These are phyloP conservation scores for Trifolium repens DNA, from an alignment of 306 rosid species.

Conservation along the genomic window DNA sequence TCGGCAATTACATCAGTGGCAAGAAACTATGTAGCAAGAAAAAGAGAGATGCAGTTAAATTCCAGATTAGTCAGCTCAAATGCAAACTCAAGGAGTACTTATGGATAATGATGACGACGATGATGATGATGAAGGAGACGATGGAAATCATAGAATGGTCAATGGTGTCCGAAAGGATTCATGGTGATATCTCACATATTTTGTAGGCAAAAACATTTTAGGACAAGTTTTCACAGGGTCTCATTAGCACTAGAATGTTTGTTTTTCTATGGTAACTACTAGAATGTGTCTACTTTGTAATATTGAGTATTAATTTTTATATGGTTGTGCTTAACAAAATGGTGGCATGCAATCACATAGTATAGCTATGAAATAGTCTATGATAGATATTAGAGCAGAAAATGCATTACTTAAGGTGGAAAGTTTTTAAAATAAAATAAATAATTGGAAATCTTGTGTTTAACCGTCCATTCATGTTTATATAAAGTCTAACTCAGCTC, in stretches of 20 bases:
- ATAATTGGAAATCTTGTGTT: no score
- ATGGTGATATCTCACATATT: constrained; percentile 28
- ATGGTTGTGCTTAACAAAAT: no score
- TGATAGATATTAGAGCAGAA: not conserved
- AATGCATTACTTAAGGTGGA: not conserved
- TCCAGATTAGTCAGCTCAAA: constrained; percentile 39
- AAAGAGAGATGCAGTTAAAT: constrained; percentile 26
- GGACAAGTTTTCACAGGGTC: constrained; percentile 14
- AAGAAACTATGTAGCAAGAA: constrained; percentile 41
- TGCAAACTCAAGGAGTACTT: constrained; percentile 3
- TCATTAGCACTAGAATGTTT: not conserved
- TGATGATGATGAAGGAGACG: constrained; percentile 31
- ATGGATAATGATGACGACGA: constrained; percentile 10
- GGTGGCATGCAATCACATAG: not conserved
- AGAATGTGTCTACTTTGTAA: constrained; percentile 1
- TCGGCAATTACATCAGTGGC: constrained; percentile 38
- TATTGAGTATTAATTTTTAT: not conserved
- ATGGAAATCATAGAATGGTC: not conserved
- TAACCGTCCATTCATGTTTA: no score
- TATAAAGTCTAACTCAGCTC: no score
- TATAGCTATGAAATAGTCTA: not conserved
- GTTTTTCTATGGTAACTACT: not conserved
- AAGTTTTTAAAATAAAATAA: no score
- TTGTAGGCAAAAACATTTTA: not conserved
- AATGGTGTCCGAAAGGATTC: constrained; percentile 3